These are phyloP conservation scores for Cajanus cajan DNA, from an alignment of 306 rosid genomes.

Conservation along the genomic window DNA sequence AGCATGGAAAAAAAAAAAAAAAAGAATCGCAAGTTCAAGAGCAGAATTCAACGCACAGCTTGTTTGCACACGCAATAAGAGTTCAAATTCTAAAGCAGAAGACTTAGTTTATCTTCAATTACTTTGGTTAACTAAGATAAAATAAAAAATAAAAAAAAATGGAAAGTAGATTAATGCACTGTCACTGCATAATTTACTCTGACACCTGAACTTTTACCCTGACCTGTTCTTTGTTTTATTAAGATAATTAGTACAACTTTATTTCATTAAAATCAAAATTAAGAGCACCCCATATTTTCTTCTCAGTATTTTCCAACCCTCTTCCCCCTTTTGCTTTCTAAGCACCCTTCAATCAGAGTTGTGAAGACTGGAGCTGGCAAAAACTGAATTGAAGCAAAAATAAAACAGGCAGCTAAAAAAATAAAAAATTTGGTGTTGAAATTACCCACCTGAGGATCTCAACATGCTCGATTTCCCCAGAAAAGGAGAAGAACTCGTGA, in stretches of 20 bases:
- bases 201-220: background rate
- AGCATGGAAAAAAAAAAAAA: background rate
- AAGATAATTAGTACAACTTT: background rate
- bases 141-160: no score
- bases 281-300: constrained; percentile 22
- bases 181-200: background rate
- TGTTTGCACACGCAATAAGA: background rate
- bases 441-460: constrained; percentile 60
- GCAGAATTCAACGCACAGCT: constrained; percentile 11
- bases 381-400: constrained; percentile 4
- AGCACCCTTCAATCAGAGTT: constrained; percentile 13
- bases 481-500: constrained; percentile 88
- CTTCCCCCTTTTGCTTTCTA: background rate
- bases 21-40: background rate
- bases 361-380: background rate
- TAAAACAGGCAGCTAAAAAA: background rate
- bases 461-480: constrained; percentile 87
- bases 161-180: background rate
- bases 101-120: background rate
- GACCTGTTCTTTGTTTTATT: background rate
- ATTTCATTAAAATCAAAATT: constrained; percentile 7
- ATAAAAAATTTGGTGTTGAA: background rate
- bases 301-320: background rate
- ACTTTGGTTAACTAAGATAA: background rate
- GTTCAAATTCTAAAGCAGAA: constrained; percentile 2